Evolutionary conservation across 805 yeast species (phyloP), one percentile per base, ranked within the genome.

Genomic region (Saturnispora ahearnii): DNA sequence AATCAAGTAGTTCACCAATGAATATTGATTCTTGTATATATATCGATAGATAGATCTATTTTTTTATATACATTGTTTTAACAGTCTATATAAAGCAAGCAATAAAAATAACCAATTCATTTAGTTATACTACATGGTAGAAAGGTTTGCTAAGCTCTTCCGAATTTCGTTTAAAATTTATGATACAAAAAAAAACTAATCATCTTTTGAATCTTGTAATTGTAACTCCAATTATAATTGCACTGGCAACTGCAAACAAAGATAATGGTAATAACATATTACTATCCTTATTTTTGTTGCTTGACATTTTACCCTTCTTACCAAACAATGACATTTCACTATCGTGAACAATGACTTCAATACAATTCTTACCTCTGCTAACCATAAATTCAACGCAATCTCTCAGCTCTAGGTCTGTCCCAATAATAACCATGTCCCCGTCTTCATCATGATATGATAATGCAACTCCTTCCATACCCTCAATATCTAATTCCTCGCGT

Each of bases 401-500:
- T 21, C 70, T 59, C 51, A 88, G 72, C 60, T 88, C 96, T 57
- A 74, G 76, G 58, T 83, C 84, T 3, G 84, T 75, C 0, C 93
- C 84, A 36, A 88, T 78, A 1, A 87, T 81, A 24, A 88, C 86
- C 12, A 83, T 68, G 61, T 88, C 96, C 12, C 86, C 84, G 59
- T 88, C 96, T 59, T 87, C 95, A 59, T 88, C 96, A 30, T 81
- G 62, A 56, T 87, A 87, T 50, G 89, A 81, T 47, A 87, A 76
- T 0, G 87, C 88, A 64, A 79, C 31, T 3, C 30, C 46, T 6
- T 26, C 21, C 4, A n/a, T 82, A 1, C 52, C 57, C 7, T 67
- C 70, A 5, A 53, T 52, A 40, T 30, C 57, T 53, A 48, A 52
- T 44, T 37, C 31, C 11, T n/a, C 62, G 61, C 26, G 30, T 48